Evolutionary conservation across 345 rosid genomes (phyloP), one percentile per base, ranked within the genome.

Genomic region (Eucalyptus pauciflora): DNA sequence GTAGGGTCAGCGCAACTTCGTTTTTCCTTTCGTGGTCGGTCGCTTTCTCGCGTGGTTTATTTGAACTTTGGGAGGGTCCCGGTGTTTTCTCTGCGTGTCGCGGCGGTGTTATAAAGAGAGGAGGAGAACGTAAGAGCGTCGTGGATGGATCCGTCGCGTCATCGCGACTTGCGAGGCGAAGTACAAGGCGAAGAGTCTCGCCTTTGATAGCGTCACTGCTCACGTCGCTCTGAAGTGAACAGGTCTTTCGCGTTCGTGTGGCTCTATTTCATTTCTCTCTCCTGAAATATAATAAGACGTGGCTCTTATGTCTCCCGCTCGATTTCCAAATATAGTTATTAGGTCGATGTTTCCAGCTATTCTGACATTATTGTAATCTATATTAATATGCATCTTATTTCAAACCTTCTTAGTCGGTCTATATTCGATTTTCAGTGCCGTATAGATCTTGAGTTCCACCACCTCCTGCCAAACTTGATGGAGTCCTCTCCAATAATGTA

Each of bases 171-270:
- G 62, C 29, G 62, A 24, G 29, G 29, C 29, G 69, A 62, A 3
- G 69, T 5, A 13, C 33, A 60, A 62, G 33, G n/a, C 12, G 41
- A 31, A 7, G 43, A 3, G 13, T 17, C 17, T 8, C 16, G 76
- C 8, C 10, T 56, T 46, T 24, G 29, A 41, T 80, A 62, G 50
- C 91, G 90, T 89, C 92, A 90, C 87, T 89, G 92, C 88, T 48
- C 76, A 90, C 90, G 90, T 90, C 89, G 85, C 8, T 41, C 85
- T 10, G 48, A 76, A 76, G 85, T 76, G 85, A 13, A 76, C 85
- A 7, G 48, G 4, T 12, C 41, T 2, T 76, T 41, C 85, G 15
- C 48, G 85, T 41, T 6, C 43, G 29, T 20, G 85, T 10, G 48
- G 85, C 85, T 41, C 85, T 20, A 10, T 76, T 5, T 37, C 14